Evolutionary conservation across 1,284 basidiomycete genomes (phyloP), one percentile per base, ranked within the genome.

Genomic region (Austroboletus rostrupii): DNA sequence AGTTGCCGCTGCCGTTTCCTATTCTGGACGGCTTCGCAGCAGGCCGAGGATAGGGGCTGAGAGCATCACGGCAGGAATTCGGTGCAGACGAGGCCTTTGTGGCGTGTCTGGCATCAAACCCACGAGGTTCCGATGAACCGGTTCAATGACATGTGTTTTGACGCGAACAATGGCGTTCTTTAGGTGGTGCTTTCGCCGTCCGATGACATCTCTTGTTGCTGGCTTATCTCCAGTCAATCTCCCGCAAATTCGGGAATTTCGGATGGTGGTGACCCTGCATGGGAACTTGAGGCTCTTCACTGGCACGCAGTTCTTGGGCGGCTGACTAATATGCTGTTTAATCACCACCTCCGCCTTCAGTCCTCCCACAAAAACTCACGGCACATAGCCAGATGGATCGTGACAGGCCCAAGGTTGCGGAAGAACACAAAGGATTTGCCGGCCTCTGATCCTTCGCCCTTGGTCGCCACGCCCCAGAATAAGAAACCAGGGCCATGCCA

Each of bases 401-500:
- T 43, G 7, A 39, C 32, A 29, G 37, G 47, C 26, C 33, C 47
- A 21, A 41, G 26, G 21, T 28, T n/a, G 39, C 45, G 38, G 5
- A 5, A 19, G 14, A 33, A 1, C 32, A 16, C n/a, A 44, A 33
- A 50, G 5, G 43, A 52, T 52, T 38, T 52, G 47, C 55, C 51
- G 13, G 44, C 40, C 14, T 77, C 78, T 54, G 62, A 74, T 53
- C 49, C 64, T 26, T 43, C 60, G 5, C 57, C 67, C 23, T 58
- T 62, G n/a, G 75, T 70, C 44, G 79, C 77, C 14, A 65, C 73
- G 51, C 61, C 76, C 14, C 79, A 81, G 1, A 66, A 75, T 55
- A 77, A 80, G 12, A 57, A 60, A 11, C 87, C 81, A 80, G 70
- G 71, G 42, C 64, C 76, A 31, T 81, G 83, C 10, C 70, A 77